A percentile compares a stretch with the other conserved stretches of the same genome.
These are phyloP conservation scores for Calonectria pauciramosa DNA, from an alignment of 2,329 filamentous ascomycete genomes.

Conservation along the genomic window DNA sequence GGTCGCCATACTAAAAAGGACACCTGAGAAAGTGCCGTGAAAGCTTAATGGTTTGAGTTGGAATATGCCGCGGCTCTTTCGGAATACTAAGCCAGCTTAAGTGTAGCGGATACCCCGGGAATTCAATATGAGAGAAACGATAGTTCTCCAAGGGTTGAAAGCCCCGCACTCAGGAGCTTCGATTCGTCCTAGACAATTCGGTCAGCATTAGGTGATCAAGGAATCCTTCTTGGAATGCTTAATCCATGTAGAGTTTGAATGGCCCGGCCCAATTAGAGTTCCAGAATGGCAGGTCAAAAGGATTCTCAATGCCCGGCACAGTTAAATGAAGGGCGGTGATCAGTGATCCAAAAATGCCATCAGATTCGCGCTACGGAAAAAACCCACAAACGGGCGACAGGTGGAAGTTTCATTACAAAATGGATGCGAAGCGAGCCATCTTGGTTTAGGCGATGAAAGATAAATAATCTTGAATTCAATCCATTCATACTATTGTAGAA, in stretches of 20 bases:
- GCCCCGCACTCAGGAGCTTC: neutral
- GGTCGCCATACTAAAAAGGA: neutral
- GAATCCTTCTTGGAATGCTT: neutral
- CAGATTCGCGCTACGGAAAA: neutral
- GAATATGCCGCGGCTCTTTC: constrained; percentile 2
- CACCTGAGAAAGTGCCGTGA: neutral
- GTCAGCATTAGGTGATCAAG: neutral
- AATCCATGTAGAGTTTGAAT: neutral
- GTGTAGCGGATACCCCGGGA: neutral
- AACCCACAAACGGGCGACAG: neutral
- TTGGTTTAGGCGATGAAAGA: neutral
- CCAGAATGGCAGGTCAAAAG: neutral
- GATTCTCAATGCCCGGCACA: neutral
- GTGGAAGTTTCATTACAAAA: neutral
- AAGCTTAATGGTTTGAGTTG: neutral
- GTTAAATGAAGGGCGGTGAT: neutral
- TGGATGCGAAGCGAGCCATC: neutral
- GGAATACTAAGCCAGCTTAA: neutral
- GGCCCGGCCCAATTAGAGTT: neutral
- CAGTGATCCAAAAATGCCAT: neutral
- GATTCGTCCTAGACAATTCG: neutral
- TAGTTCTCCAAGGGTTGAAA: neutral
- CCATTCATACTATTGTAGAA: neutral
- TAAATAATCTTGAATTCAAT: neutral
- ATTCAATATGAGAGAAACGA: neutral